Evolutionary conservation across 2,329 filamentous ascomycete genomes (phyloP), one percentile per base, ranked within the genome.

Genomic region (Fusarium equiseti): DNA sequence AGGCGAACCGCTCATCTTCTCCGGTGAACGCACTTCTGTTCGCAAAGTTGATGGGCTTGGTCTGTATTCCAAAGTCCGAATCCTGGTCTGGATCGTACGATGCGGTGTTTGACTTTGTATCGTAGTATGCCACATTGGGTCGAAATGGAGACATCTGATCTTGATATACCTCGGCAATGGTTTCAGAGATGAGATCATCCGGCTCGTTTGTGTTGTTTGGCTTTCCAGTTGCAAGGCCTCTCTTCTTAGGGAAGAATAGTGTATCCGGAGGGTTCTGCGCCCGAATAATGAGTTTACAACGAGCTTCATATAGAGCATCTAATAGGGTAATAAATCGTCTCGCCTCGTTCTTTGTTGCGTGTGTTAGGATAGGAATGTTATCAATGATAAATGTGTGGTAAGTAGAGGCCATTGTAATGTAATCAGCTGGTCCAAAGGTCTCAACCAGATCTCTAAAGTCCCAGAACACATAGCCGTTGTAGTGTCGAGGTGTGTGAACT

Each of bases 1-100:
- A 95, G 0, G 92, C 92, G 77, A 96, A 96, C 15, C 89, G 85
- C 78, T 95, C 92, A 77, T 95, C 93, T 77, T 95, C 91, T 15
- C 93, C 93, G 0, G 91, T 95, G 74, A 95, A 92, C 0, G 87
- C 89, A 13, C 85, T 83, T 1, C 90, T 86, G 68, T 90, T 89
- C 52, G 84, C 87, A 75, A 95, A 96, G 75, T 95, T 87, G n/a
- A 87, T 79, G 11, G 43, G 56, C n/a, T 71, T 75, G 43, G 74
- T 73, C 70, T 79, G 80, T 54, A 81, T 77, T 16, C 82, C 83
- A 70, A 89, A 88, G 61, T 88, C 86, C 0, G 86, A 87, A 75
- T 89, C 86, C 63, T 88, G 84, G 70, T 89, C 87, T 0, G 85
- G 83, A 70, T 89, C 81, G 73, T 88, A 89, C 8, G 81, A 81